These are phyloP conservation scores for Aegilops sharonensis DNA, from an alignment of 176 grass and related monocot species.

Conservation along the genomic window DNA sequence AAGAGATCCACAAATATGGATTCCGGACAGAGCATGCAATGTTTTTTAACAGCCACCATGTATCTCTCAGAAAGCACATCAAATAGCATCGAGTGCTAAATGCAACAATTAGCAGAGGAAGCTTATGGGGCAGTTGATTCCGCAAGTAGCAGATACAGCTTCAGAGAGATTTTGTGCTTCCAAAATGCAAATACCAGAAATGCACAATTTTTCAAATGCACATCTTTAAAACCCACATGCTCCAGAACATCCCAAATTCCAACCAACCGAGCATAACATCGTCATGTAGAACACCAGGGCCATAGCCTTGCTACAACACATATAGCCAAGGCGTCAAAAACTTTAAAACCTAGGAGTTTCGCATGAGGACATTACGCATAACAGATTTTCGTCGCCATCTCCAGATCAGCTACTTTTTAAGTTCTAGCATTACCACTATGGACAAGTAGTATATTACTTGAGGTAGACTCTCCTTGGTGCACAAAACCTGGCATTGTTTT, in stretches of 20 bases:
- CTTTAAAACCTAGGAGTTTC: conserved; percentile 17
- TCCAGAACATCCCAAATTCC: conserved; percentile 19
- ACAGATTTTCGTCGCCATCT: conserved; percentile 31
- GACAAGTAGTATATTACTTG: conserved; percentile 34
- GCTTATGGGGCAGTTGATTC: neutral
- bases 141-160: neutral
- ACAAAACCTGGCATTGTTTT: conserved; percentile 25
- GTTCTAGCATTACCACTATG: conserved; percentile 40
- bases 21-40: neutral
- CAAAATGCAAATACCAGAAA: conserved; percentile 5
- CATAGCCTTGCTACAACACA: conserved; percentile 3
- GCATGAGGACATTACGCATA: neutral
- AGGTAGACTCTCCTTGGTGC: neutral
- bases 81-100: neutral
- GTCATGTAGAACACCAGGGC: neutral
- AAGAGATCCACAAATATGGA: neutral
- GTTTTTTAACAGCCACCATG: too few species aligned
- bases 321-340: conserved; percentile 15
- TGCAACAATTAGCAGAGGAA: neutral
- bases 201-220: neutral
- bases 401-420: conserved; percentile 20
- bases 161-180: neutral
- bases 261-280: conserved; percentile 11
- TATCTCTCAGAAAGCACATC: neutral
- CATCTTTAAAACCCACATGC: neutral